Base-by-base conservation (phyloP, 1,284 basidiomycete genomes). In the Inonotus obliquus region DNA sequence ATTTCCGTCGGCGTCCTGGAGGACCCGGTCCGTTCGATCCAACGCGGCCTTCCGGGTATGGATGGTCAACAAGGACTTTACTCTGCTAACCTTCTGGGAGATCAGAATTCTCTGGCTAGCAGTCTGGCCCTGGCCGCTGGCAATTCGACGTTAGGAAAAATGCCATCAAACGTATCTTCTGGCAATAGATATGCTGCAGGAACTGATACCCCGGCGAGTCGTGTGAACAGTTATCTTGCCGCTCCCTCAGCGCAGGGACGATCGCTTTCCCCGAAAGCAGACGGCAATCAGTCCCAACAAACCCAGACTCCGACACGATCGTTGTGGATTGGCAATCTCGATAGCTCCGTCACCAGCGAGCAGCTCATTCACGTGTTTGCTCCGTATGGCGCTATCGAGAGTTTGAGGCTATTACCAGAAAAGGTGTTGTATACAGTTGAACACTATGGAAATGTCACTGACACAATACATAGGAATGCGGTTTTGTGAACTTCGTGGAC, bases 401-500 rank as follows among this genome's bases (percentile, higher is more conserved):
- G 92, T 69, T 79, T 98, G 71, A 81, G 96, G 66, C 80, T 98
- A 69, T 81, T 98, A 53, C 95, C 95, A 1, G 96, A 98, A 77
- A 98, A 99, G 88, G 94, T 95, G 57, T 52, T 44, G 14, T 37
- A 60, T 23, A 45, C 56, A 54, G 53, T 19, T 55, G 62, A 57
- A 65, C 9, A 17, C 56, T 41, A 7, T 56, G 32, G 32, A 13
- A 37, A 32, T 19, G 41, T 25, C 32, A n/a, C 21, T 51, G 11
- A 54, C 41, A 11, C 48, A 27, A 49, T 21, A 17, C 32, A 19
- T 39, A 96, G 94, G 95, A 96, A 72, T 99, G 97, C 72, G 96
- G 96, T 9, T 99, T 99, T 73, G 95, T 99, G 74, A 99, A 99
- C 75, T 99, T 96, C 72, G 92, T 97, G 60, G 96, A 97, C 67